These are phyloP conservation scores for Choiromyces venosus DNA, from an alignment of 495 filamentous ascomycete genomes.

Conservation along the genomic window DNA sequence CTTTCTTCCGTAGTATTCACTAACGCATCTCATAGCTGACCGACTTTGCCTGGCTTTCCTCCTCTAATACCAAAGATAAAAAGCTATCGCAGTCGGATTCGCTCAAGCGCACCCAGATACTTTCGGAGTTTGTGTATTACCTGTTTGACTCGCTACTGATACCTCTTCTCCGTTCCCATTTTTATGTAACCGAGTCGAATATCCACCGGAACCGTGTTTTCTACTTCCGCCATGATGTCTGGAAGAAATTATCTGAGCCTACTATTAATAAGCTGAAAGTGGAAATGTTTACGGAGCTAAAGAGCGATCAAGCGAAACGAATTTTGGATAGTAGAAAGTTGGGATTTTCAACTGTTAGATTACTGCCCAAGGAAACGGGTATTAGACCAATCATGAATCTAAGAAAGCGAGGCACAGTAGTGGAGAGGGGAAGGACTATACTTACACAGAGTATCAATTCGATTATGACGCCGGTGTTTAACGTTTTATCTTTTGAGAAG, in stretches of 20 bases:
- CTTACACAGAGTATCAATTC: conserved; percentile 76
- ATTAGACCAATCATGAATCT: conserved; percentile 85
- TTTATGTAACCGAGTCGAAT: conserved; percentile 90
- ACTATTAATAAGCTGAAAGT: conserved; percentile 62
- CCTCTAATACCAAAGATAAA: conserved; percentile 44
- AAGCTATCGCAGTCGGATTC: conserved; percentile 67
- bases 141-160: conserved; percentile 86
- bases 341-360: conserved; percentile 65
- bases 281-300: conserved; percentile 76
- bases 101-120: conserved; percentile 69
- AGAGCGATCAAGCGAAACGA: conserved; percentile 51
- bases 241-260: conserved; percentile 69
- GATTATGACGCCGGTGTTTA: conserved; percentile 66
- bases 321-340: conserved; percentile 59
- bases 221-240: conserved; percentile 92
- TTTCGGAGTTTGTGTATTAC: conserved; percentile 84
- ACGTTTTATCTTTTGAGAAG: conserved; percentile 73
- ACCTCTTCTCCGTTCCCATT: conserved; percentile 77
- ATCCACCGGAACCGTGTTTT: conserved; percentile 74
- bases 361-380: conserved; percentile 44
- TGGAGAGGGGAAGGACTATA: conserved; percentile 36
- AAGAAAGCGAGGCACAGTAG: conserved; percentile 53
- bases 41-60: conserved; percentile 66
- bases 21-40: conserved; percentile 49
- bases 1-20: neutral